A percentile compares a stretch with the other conserved stretches of the same genome.
phyloP scores from a whole-genome alignment of 345 rosid genomes.

The Lepidium aucheri region DNA sequence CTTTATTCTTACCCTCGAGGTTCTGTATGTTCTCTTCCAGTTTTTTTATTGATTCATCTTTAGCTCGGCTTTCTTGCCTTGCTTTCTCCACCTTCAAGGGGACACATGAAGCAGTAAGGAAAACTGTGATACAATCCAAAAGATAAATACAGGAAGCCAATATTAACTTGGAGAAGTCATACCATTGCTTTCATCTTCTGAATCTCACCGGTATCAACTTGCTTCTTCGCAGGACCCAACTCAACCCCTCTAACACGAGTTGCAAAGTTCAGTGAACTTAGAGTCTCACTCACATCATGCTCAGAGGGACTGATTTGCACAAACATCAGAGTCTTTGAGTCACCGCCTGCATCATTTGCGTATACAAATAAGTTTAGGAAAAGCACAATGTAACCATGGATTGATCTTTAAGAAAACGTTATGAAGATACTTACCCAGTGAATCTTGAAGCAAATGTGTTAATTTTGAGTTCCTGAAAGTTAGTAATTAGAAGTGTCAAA shows the following conservation, averaged over 20 bases:
- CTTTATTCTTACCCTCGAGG: conserved; percentile 60
- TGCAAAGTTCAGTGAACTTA: conserved; percentile 86
- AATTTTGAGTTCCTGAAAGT: conserved; percentile 82
- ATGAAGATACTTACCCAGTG: conserved; percentile 55
- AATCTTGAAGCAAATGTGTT: conserved; percentile 95
- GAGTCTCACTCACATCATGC: conserved; percentile 70
- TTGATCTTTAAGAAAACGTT: background rate
- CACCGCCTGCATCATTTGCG: conserved; percentile 58
- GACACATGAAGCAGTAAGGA: background rate
- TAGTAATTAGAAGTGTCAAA: conserved; percentile 18
- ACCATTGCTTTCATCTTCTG: conserved; percentile 81
- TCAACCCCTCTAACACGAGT: conserved; percentile 89
- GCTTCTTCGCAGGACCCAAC: conserved; percentile 75
- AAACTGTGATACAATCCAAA: conserved; percentile 5
- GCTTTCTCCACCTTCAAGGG: conserved; percentile 65
- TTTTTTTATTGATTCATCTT: conserved; percentile 71
- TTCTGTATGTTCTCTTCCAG: conserved; percentile 70
- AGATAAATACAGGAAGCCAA: background rate
- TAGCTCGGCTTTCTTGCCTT: conserved; percentile 64
- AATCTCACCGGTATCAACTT: conserved; percentile 66
- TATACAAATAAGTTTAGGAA: background rate
- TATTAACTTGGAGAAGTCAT: background rate
- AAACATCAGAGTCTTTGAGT: conserved; percentile 87
- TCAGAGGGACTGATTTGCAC: conserved; percentile 96
- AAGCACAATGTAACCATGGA: background rate